Conservation (phyloP, 2,329 filamentous ascomycete genomes). For the Curvularia spicifera region DNA sequence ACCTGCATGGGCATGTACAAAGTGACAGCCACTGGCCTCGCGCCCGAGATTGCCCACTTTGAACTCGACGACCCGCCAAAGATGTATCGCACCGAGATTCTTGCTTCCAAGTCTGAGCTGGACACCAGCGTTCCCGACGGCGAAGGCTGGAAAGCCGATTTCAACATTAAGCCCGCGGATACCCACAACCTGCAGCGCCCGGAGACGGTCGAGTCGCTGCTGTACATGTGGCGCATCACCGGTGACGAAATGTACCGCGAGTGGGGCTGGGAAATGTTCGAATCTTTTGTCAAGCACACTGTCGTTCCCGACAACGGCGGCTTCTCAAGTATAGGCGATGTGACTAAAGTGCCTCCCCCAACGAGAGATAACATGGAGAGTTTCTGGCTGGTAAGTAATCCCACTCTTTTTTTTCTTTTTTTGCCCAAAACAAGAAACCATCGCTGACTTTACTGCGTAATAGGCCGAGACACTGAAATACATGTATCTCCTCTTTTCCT, state of each 20-base stretch:
- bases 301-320: constrained; percentile 77
- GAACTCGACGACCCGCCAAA: constrained; percentile 72
- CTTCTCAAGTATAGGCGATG: constrained; percentile 81
- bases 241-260: constrained; percentile 86
- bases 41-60: constrained; percentile 94
- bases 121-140: constrained; percentile 45
- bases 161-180: constrained; percentile 79
- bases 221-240: constrained; percentile 99
- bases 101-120: constrained; percentile 52
- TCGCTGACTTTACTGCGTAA: not conserved
- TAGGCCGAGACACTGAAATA: constrained; percentile 97
- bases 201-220: constrained; percentile 93
- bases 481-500: constrained; percentile 92
- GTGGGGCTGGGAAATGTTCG: constrained; percentile 99
- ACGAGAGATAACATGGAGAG: constrained; percentile 95
- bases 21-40: constrained; percentile 86
- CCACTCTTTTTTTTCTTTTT: not conserved
- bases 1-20: constrained; percentile 99
- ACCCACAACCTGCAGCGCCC: constrained; percentile 92
- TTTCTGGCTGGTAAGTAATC: constrained; percentile 83
- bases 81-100: constrained; percentile 58
- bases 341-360: constrained; percentile 71
- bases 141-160: constrained; percentile 77
- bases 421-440: not conserved
- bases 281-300: constrained; percentile 85